phyloP scores from a whole-genome alignment of 306 rosid genomes.

The Biancaea sappan region DNA sequence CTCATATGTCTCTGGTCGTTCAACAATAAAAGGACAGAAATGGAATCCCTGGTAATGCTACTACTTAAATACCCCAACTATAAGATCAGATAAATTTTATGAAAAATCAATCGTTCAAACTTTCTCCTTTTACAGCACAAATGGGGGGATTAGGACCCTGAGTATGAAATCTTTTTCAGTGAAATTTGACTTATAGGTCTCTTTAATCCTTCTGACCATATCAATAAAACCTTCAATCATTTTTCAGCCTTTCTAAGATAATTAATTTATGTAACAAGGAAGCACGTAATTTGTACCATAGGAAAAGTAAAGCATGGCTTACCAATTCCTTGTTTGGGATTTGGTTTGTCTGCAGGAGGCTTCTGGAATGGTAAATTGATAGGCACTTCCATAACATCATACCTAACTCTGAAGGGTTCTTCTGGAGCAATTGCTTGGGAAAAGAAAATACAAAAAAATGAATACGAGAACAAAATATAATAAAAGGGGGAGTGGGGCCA shows the following conservation, averaged over 20 bases:
- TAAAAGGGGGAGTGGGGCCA: not conserved
- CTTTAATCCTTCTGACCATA: not conserved
- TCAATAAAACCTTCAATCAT: not conserved
- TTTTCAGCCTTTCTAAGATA: not conserved
- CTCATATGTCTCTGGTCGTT: constrained; percentile 4
- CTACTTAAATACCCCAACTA: constrained; percentile 19
- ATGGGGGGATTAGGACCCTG: not conserved
- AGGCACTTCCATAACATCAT: constrained; percentile 84
- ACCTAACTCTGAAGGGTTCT: constrained; percentile 82
- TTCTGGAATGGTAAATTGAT: constrained; percentile 85
- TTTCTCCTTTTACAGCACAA: constrained; percentile 11
- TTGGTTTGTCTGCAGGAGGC: constrained; percentile 94
- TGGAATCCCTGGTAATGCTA: not conserved
- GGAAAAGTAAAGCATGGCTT: constrained; percentile 36
- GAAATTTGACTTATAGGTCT: not conserved
- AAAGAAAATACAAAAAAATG: not conserved
- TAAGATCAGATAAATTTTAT: constrained; percentile 29
- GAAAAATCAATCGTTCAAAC: constrained; percentile 4
- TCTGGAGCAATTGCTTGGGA: constrained; percentile 63
- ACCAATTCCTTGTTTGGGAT: constrained; percentile 99
- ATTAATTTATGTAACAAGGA: constrained; percentile 20
- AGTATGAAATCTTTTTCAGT: not conserved
- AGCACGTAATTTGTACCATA: not conserved
- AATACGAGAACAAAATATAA: not conserved
- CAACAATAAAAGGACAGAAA: not conserved